phyloP scores from a whole-genome alignment of 345 rosid species.

The Populus pruinosa region DNA sequence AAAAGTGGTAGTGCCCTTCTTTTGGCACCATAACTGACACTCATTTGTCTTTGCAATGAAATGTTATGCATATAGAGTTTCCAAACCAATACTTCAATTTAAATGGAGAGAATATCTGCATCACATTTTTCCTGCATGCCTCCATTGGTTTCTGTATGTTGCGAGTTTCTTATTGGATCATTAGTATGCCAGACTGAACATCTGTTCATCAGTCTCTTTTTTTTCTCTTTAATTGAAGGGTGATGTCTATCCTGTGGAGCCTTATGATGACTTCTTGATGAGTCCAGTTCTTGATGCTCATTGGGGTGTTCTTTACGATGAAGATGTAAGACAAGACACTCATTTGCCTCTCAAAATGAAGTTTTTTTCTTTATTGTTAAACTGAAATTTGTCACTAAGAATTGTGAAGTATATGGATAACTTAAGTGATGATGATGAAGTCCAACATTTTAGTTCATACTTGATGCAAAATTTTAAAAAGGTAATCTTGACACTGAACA shows the following conservation, averaged over 20 bases:
- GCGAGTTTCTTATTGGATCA: conserved; percentile 1
- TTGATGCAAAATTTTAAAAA: background rate
- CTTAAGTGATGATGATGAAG: background rate
- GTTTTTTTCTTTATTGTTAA: background rate
- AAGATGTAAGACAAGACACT: conserved; percentile 57
- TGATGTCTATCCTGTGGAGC: conserved; percentile 93
- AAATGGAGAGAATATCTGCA: background rate
- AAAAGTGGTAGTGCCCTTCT: no score
- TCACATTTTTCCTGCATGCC: background rate
- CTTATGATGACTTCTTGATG: conserved; percentile 34
- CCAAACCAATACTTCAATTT: no score
- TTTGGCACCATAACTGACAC: no score
- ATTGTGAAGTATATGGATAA: background rate
- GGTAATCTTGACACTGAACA: background rate
- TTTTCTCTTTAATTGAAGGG: conserved; percentile 43
- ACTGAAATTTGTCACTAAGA: background rate
- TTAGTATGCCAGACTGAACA: background rate
- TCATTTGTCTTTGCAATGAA: no score
- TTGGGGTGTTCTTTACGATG: conserved; percentile 83
- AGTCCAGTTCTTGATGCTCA: conserved; percentile 84
- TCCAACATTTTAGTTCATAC: background rate
- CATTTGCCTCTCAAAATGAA: background rate
- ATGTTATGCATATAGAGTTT: no score
- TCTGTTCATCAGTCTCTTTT: conserved; percentile 1
- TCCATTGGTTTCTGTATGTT: conserved; percentile 5